Evolutionary conservation across 768 basidiomycete genomes (phyloP).

Genomic region (Lentinula boryana): DNA sequence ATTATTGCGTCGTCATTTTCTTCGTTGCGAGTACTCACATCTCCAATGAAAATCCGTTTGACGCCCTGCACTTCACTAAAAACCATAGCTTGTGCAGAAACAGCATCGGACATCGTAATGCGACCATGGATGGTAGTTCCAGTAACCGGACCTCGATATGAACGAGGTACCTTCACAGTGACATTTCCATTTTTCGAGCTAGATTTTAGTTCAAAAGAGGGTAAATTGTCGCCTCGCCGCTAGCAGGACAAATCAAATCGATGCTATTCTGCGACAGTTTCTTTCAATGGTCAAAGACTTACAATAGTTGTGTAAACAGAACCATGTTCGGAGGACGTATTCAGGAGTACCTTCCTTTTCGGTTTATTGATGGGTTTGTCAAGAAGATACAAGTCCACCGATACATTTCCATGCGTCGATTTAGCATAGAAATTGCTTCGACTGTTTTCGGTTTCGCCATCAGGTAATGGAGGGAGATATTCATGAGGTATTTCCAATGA

Average conservation of each 20-base stretch:
- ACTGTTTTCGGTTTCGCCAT: constrained; percentile 27
- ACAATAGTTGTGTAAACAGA: constrained; percentile 18
- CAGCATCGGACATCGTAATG: constrained; percentile 22
- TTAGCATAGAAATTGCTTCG: constrained; percentile 32
- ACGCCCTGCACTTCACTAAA: constrained; percentile 26
- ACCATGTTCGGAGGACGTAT: constrained; percentile 22
- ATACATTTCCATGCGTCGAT: constrained; percentile 27
- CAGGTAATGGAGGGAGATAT: constrained; percentile 30
- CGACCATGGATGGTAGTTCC: constrained; percentile 22
- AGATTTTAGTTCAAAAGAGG: constrained; percentile 18
- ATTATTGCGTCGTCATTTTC: constrained; percentile 32
- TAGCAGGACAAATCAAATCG: background rate
- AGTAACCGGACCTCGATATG: constrained; percentile 29
- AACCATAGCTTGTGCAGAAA: constrained; percentile 17
- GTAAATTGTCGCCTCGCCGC: constrained; percentile 9
- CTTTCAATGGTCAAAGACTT: background rate
- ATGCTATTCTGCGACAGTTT: background rate
- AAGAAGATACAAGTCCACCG: constrained; percentile 34
- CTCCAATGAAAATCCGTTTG: constrained; percentile 31
- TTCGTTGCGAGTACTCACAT: constrained; percentile 16
- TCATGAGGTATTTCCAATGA: constrained; percentile 29
- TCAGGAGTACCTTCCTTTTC: constrained; percentile 9
- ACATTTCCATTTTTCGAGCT: constrained; percentile 24
- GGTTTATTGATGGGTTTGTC: background rate
- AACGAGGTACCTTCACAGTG: constrained; percentile 30